Percentiles rank a stretch among this genome's conserved stretches.
These are phyloP conservation scores for Pterocarpus santalinus DNA, from an alignment of 306 rosid species.

Conservation along the genomic window DNA sequence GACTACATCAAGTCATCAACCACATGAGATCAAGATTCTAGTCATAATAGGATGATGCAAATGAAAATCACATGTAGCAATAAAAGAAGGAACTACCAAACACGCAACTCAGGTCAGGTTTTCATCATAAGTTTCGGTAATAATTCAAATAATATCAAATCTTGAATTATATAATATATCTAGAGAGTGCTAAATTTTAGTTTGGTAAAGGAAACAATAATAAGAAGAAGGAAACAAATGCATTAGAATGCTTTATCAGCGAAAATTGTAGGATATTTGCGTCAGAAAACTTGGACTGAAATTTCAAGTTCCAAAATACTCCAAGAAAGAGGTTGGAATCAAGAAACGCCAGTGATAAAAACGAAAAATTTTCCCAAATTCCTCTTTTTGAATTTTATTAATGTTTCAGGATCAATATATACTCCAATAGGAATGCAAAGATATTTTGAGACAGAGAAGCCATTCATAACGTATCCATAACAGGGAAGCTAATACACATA, in stretches of 20 bases:
- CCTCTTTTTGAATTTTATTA: not conserved
- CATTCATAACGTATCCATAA: slow-evolving; percentile 25
- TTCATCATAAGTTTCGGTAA: not conserved
- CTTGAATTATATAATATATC: not conserved
- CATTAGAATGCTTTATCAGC: not conserved
- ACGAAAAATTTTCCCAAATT: not conserved
- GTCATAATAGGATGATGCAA: slow-evolving; percentile 33
- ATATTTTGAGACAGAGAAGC: not conserved
- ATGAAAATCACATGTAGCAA: slow-evolving; percentile 1
- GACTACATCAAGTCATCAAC: slow-evolving; percentile 5
- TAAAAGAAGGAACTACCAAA: slow-evolving; percentile 24
- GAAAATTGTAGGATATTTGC: slow-evolving; percentile 1
- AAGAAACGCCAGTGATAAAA: not conserved
- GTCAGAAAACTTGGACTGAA: slow-evolving; percentile 13
- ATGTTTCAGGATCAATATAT: not conserved
- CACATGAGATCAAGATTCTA: slow-evolving; percentile 31
- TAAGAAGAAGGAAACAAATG: slow-evolving; percentile 20
- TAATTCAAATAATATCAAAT: slow-evolving; percentile 1
- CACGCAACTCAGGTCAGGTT: not conserved
- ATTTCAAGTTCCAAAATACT: not conserved
- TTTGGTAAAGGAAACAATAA: not conserved
- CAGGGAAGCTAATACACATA: slow-evolving; percentile 3
- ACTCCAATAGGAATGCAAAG: not conserved
- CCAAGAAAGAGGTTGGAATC: too few species aligned
- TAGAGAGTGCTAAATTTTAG: not conserved